A percentile compares a stretch with the other conserved stretches of the same genome.
Conservation (phyloP, 1,139 yeast genomes). For the Lodderomyces margitis region DNA sequence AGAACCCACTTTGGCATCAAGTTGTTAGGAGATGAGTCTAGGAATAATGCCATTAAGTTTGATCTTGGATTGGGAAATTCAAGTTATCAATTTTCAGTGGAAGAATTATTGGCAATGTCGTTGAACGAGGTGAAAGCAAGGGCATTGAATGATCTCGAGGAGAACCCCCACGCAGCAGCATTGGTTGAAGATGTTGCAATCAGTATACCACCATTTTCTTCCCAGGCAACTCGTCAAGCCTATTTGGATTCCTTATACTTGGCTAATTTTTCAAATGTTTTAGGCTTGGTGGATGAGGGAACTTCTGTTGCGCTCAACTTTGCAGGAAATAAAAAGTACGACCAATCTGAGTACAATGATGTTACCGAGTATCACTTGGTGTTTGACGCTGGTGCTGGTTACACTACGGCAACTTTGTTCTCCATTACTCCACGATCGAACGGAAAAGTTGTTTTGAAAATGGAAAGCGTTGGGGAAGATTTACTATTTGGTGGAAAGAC, state of each 20-base stretch:
- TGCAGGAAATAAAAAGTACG: constrained; percentile 49
- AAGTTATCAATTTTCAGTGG: constrained; percentile 46
- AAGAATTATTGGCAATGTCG: constrained; percentile 84
- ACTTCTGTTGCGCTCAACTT: constrained; percentile 85
- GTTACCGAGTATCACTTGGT: constrained; percentile 62
- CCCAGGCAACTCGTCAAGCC: constrained; percentile 66
- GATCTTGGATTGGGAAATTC: constrained; percentile 49
- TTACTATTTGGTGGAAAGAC: constrained; percentile 69
- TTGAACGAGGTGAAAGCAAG: constrained; percentile 64
- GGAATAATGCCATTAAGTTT: constrained; percentile 56
- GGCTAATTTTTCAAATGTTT: constrained; percentile 60
- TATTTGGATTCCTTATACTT: constrained; percentile 69
- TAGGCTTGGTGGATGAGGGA: constrained; percentile 83
- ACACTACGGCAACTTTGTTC: constrained; percentile 81
- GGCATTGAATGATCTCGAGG: constrained; percentile 49
- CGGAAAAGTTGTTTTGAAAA: constrained; percentile 45
- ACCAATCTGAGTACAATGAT: constrained; percentile 32
- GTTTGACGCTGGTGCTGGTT: constrained; percentile 92
- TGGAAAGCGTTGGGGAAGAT: constrained; percentile 73
- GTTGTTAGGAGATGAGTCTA: constrained; percentile 36
- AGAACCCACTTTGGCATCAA: constrained; percentile 61
- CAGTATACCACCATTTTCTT: constrained; percentile 73
- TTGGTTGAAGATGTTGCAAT: constrained; percentile 65
- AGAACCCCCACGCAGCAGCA: constrained; percentile 29
- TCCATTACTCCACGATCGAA: constrained; percentile 52